Conservation (phyloP, 768 basidiomycete genomes). For the Xanthoconium purpureum region DNA sequence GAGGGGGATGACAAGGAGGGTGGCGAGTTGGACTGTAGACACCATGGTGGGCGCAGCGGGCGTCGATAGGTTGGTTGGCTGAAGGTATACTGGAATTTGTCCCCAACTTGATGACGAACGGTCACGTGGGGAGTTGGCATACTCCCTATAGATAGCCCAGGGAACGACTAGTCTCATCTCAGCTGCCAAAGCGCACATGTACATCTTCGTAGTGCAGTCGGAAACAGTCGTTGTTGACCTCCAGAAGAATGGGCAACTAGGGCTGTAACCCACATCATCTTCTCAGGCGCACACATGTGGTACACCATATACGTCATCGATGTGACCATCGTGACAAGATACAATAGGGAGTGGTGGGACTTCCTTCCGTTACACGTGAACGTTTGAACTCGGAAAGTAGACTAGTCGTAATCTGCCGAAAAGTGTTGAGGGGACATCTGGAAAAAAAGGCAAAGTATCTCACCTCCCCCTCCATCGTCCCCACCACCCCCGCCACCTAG, state of each 20-base stretch:
- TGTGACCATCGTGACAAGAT: not conserved
- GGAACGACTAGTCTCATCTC: not conserved
- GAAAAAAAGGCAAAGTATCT: not conserved
- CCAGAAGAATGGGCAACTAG: not conserved
- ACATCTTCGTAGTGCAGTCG: not conserved
- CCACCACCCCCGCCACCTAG: slow-evolving; percentile 66
- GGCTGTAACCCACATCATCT: not conserved
- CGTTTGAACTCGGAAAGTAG: not conserved
- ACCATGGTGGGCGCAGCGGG: slow-evolving; percentile 20
- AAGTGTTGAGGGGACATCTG: not conserved
- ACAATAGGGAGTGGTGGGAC: not conserved
- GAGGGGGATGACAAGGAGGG: slow-evolving; percentile 33
- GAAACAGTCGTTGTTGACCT: not conserved
- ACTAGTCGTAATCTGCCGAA: slow-evolving; percentile 28
- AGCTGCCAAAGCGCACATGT: not conserved
- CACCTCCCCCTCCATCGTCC: slow-evolving; percentile 63
- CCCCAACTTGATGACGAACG: not conserved
- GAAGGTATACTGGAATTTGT: not conserved
- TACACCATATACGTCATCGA: not conserved
- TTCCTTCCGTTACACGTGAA: slow-evolving; percentile 6
- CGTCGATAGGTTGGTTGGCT: slow-evolving; percentile 1
- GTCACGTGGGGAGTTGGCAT: slow-evolving; percentile 23
- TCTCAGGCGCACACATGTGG: not conserved
- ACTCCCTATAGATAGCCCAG: not conserved
- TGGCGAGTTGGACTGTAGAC: slow-evolving; percentile 16